Evolutionary conservation across 2,329 filamentous ascomycete genomes (phyloP).

Genomic region (Coniochaeta sp.): DNA sequence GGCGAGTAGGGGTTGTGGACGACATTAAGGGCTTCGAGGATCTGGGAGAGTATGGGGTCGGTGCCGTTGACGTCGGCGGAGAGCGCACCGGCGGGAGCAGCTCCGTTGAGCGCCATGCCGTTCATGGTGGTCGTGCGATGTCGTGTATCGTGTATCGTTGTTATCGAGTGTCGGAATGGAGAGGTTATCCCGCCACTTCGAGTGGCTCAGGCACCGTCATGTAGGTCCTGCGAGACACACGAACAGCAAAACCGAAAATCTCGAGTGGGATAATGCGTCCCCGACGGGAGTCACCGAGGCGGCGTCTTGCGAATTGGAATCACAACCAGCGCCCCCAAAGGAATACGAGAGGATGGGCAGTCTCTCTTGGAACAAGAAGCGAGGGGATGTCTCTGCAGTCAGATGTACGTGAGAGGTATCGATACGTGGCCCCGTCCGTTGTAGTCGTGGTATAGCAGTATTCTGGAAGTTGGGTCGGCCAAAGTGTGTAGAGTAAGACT

Average conservation of each 20-base stretch:
- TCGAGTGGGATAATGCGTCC: not conserved
- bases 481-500: too few species aligned
- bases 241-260: not conserved
- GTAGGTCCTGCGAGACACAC: not conserved
- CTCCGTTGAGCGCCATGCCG: not conserved
- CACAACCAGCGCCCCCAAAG: too few species aligned
- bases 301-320: too few species aligned
- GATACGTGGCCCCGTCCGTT: too few species aligned
- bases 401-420: too few species aligned
- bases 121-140: not conserved
- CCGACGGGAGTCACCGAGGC: not conserved
- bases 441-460: too few species aligned
- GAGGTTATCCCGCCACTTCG: not conserved
- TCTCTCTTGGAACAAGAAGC: too few species aligned
- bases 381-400: too few species aligned
- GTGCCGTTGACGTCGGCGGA: slow-evolving; percentile 3
- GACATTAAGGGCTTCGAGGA: slow-evolving; percentile 78
- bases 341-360: too few species aligned
- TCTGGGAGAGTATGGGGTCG: slow-evolving; percentile 48
- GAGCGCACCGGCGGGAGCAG: not conserved
- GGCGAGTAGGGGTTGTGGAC: slow-evolving; percentile 77
- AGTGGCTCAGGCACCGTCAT: slow-evolving; percentile 2
- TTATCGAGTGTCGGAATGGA: not conserved
- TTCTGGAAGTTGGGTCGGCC: too few species aligned
- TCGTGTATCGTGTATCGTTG: too few species aligned